A percentile compares a stretch with the other conserved stretches of the same genome.
Conservation (phyloP, 768 basidiomycete species). For the Phlegmacium glaucopus region DNA sequence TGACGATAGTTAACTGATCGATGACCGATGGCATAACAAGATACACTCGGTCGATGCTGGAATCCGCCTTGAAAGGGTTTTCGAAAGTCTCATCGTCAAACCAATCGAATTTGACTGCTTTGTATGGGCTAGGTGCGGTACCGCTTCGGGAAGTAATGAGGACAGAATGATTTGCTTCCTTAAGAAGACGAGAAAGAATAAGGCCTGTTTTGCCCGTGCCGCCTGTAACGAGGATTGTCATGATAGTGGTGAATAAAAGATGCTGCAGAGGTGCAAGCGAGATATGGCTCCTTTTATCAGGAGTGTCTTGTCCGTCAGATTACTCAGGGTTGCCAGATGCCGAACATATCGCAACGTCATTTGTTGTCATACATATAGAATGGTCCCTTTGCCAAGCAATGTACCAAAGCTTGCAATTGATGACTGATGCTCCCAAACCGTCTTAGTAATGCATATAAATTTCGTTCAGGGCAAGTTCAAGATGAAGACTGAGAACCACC, state of each 20-base stretch:
- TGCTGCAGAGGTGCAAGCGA: no score
- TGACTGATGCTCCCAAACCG: no score
- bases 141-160: slow-evolving; percentile 29
- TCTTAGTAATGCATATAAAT: no score
- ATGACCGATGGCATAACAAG: slow-evolving; percentile 22
- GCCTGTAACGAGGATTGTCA: slow-evolving; percentile 35
- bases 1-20: slow-evolving; percentile 18
- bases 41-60: slow-evolving; percentile 27
- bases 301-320: no score
- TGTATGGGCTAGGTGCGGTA: slow-evolving; percentile 20
- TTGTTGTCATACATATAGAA: no score
- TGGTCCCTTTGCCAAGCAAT: no score
- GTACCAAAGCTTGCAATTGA: no score
- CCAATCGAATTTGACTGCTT: slow-evolving; percentile 34
- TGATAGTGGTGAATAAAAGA: slow-evolving; percentile 2
- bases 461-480: no score
- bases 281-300: no score
- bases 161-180: slow-evolving; percentile 19
- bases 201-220: slow-evolving; percentile 32
- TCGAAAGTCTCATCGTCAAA: slow-evolving; percentile 26
- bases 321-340: no score
- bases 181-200: slow-evolving; percentile 23
- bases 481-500: no score
- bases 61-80: slow-evolving; percentile 26
- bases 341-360: no score